Conservation (phyloP, 352 stramenopile genomes). For the Globisporangium abappressorium region DNA sequence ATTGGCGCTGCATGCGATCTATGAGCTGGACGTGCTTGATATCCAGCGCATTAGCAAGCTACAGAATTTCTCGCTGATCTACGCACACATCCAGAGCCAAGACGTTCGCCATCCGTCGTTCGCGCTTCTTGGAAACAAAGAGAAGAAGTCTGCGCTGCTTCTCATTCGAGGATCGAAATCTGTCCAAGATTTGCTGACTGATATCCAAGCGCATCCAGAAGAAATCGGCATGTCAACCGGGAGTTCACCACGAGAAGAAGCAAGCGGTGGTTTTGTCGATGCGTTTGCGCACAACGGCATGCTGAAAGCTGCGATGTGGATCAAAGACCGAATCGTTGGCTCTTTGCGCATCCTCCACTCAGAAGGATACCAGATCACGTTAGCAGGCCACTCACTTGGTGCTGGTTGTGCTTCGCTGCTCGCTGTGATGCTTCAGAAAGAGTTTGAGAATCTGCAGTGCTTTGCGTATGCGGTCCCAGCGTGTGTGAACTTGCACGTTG, state of each 20-base stretch:
- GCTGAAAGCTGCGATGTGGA: conserved; percentile 85
- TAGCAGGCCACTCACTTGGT: conserved; percentile 79
- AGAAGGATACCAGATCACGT: conserved; percentile 80
- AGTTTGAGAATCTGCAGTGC: conserved; percentile 78
- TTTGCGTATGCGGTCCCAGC: conserved; percentile 85
- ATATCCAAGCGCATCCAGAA: conserved; percentile 81
- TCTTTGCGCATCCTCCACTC: conserved; percentile 69
- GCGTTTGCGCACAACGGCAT: conserved; percentile 87
- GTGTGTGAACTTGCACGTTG: conserved; percentile 80
- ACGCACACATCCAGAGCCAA: conserved; percentile 78
- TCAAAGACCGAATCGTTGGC: conserved; percentile 79
- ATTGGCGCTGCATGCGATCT: conserved; percentile 79
- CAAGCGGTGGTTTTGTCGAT: conserved; percentile 73
- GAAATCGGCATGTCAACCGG: conserved; percentile 54
- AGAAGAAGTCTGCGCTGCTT: conserved; percentile 76
- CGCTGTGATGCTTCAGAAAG: conserved; percentile 83
- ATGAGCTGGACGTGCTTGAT: conserved; percentile 79
- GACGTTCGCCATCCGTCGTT: conserved; percentile 82
- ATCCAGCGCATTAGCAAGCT: conserved; percentile 82
- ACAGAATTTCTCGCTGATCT: conserved; percentile 78
- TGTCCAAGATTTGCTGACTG: conserved; percentile 80
- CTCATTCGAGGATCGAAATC: conserved; percentile 85
- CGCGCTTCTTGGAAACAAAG: conserved; percentile 70
- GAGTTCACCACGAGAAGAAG: conserved; percentile 35
- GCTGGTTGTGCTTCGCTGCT: conserved; percentile 73